Evolutionary conservation across 176 grass and related monocot genomes (phyloP), one percentile per base, ranked within the genome.

Genomic region (Ensete ventricosum): DNA sequence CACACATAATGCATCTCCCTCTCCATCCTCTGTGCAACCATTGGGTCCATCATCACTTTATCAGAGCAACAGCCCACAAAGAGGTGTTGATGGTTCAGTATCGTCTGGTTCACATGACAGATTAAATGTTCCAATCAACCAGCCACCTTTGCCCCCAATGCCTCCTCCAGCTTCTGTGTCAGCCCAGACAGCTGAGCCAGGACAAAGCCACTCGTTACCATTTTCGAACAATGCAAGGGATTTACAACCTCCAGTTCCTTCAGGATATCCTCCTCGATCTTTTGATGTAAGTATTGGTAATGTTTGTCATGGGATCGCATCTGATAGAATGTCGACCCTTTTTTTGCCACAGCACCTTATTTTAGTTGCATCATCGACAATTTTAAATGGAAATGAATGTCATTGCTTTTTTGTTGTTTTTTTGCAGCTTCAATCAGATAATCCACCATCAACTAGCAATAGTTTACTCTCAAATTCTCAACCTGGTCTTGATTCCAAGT

Each of bases 61-160:
- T 68, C 76, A 80, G 48, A 89, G 76, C 52, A 84, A 73, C 81
- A 89, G 84, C 76, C 73, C 73, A 62, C 77, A 55, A 3, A 84
- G 75, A 22, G 71, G 77, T 26, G 60, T 75, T 53, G 89, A 92
- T 27, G 62, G 50, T 79, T 84, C 83, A 76, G 0, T 79, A 50
- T 75, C 83, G 63, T 76, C 78, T 79, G 81, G 78, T 64, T 86
- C 83, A 57, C 78, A 88, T 73, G 69, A 60, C 17, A 82, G 89
- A 64, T 82, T 67, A 76, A 89, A 76, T 27, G 2, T 78, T 89
- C 72, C 65, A 65, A 89, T 76, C 59, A 90, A 76, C 79, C 88
- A 98, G 63, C 94, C 86, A 65, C 94, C 94, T 82, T 73, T 98
- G 73, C 94, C 94, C 73, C 84, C 84, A 12, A 93, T 82, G 72